Evolutionary conservation across 768 basidiomycete species (phyloP).

Genomic region (Hypsizygus marmoreus): DNA sequence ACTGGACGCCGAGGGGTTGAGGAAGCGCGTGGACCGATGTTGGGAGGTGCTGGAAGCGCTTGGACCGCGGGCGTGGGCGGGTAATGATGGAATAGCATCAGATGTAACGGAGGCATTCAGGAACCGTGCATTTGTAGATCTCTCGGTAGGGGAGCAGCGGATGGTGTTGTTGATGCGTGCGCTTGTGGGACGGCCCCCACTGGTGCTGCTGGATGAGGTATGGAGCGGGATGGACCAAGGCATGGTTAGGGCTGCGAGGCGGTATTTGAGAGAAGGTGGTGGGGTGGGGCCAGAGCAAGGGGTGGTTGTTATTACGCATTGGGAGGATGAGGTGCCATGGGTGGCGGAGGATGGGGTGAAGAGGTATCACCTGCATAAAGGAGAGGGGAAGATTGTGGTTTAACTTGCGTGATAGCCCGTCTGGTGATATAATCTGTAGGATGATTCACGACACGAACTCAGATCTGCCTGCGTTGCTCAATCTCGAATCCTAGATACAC

Average conservation of each 20-base stretch:
- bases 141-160: conserved; percentile 76
- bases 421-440: too few species aligned
- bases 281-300: conserved; percentile 63
- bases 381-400: conserved; percentile 21
- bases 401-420: too few species aligned
- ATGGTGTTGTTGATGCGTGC: conserved; percentile 85
- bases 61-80: conserved; percentile 56
- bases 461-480: too few species aligned
- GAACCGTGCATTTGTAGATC: conserved; percentile 54
- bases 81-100: conserved; percentile 3
- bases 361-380: conserved; percentile 33
- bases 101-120: conserved; percentile 44
- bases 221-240: conserved; percentile 90
- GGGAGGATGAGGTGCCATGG: conserved; percentile 94
- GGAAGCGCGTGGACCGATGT: conserved; percentile 39
- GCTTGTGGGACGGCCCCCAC: conserved; percentile 68
- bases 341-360: conserved; percentile 51
- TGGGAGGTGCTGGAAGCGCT: conserved; percentile 66
- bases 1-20: conserved; percentile 31
- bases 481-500: too few species aligned
- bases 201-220: conserved; percentile 89
- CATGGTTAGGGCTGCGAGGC: conserved; percentile 67
- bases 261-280: conserved; percentile 57
- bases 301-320: conserved; percentile 86
- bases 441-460: too few species aligned